These are phyloP conservation scores for Diphasiastrum complanatum DNA, from an alignment of 83 land plant species.

Conservation along the genomic window DNA sequence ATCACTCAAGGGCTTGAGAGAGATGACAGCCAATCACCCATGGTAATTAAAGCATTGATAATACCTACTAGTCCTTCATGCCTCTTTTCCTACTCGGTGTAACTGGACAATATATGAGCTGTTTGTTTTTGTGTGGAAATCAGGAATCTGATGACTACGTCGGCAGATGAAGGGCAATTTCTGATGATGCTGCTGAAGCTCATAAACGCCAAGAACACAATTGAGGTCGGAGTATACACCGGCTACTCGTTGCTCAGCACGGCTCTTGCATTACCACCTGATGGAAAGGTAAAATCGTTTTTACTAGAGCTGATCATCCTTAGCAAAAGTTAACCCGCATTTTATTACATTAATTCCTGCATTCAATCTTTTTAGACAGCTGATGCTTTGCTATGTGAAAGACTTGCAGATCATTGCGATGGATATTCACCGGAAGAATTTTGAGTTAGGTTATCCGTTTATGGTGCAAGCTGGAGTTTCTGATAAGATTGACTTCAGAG, in stretches of 20 bases:
- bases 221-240: conserved; percentile 89
- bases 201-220: conserved; percentile 78
- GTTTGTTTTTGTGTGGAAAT: background rate
- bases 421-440: conserved; percentile 72
- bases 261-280: conserved; percentile 85
- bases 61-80: background rate
- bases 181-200: conserved; percentile 68
- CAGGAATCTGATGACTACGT: conserved; percentile 85
- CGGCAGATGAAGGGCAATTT: conserved; percentile 85
- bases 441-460: conserved; percentile 66
- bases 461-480: conserved; percentile 86
- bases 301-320: too few species aligned
- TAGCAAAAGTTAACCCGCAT: too few species aligned
- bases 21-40: conserved; percentile 61
- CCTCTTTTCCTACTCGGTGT: background rate
- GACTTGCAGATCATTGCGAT: conserved; percentile 65
- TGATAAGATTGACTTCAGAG: conserved; percentile 89
- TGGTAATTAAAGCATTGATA: too few species aligned
- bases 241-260: conserved; percentile 92
- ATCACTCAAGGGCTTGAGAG: conserved; percentile 61
- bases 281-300: conserved; percentile 90
- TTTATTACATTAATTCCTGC: background rate
- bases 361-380: background rate
- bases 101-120: too few species aligned
- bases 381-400: background rate